Evolutionary conservation across 179 eudicot genomes (phyloP).

Genomic region (Vitellaria paradoxa): DNA sequence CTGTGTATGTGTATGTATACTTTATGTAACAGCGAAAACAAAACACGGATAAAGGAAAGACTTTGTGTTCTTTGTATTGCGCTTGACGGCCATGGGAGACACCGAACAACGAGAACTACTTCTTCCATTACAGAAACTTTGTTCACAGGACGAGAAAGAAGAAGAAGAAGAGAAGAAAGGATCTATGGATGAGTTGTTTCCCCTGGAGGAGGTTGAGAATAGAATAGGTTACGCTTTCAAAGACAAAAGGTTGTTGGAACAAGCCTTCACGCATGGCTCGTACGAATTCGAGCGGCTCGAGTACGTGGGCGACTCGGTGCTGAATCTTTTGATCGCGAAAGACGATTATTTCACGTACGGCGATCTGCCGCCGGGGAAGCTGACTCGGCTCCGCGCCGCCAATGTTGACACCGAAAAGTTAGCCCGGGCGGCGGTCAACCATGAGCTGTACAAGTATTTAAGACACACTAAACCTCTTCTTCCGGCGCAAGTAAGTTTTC

Average conservation of each 20-base stretch:
- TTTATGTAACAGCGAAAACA: no score
- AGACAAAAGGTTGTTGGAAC: slow-evolving; percentile 21
- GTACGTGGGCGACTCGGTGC: slow-evolving; percentile 59
- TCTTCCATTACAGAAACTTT: no score
- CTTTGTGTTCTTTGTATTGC: no score
- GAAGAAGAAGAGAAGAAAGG: no score
- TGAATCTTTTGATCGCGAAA: slow-evolving; percentile 44
- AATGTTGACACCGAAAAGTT: slow-evolving; percentile 63
- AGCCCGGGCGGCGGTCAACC: slow-evolving; percentile 49
- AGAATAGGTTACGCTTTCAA: no score
- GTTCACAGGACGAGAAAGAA: no score
- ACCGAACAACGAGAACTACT: no score
- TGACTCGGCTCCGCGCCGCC: slow-evolving; percentile 51
- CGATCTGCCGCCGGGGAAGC: slow-evolving; percentile 40
- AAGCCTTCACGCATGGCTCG: slow-evolving; percentile 51
- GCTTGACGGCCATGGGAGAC: no score
- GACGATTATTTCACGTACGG: slow-evolving; percentile 39
- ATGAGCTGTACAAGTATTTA: slow-evolving; percentile 38
- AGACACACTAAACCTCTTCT: slow-evolving; percentile 34
- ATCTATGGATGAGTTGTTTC: no score
- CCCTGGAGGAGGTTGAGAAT: no score
- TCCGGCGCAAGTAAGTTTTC: slow-evolving; percentile 34
- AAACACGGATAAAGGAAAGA: no score
- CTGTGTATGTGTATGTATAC: no score
- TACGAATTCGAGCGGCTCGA: slow-evolving; percentile 50